Evolutionary conservation across 2,329 filamentous ascomycete species (phyloP), one percentile per base, ranked within the genome.

Genomic region (Colletotrichum lentis): DNA sequence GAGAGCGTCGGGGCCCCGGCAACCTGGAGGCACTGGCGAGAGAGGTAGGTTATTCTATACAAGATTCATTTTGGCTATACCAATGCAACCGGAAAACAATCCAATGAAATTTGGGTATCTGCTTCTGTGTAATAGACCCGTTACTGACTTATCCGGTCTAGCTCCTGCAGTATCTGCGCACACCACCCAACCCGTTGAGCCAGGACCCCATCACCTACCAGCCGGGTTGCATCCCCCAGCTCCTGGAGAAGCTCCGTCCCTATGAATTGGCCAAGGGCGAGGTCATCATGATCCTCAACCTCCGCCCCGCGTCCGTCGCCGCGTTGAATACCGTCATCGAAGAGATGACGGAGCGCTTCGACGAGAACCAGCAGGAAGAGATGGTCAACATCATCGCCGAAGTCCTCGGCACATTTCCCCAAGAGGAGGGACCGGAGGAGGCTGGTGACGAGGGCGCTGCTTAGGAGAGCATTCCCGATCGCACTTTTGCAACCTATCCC

Each of bases 181-280:
- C 84, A 58, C 78, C 80, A 12, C 88, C 84, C 22, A 83, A 81
- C 64, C 88, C 87, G 61, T 80, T 89, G 60, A 86, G 83, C 74
- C 83, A 86, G 73, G 82, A 82, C 69, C 85, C 85, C 20, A 71
- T 81, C 60, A 82, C 83, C 3, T 90, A 88, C 76, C 81, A 80
- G 61, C 75, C 83, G n/a, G 77, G 78, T 11, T 83, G 82, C 58
- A 85, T 91, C 70, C 73, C 79, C 7, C 77, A 75, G 27, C 83
- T 92, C 47, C 80, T 91, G 47, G 78, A 85, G 73, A 81, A 79
- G 27, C 79, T 91, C 57, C 82, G 83, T 12, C 81, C 80, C 1
- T 90, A 85, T 76, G 83, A 87, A 53, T 82, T 91, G 63, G 86
- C 86, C 77, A 91, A 91, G 80, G 87, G 87, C 62, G 90, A 91